Base-by-base conservation (phyloP, 2,329 filamentous ascomycete genomes). In the Fusarium equiseti region DNA sequence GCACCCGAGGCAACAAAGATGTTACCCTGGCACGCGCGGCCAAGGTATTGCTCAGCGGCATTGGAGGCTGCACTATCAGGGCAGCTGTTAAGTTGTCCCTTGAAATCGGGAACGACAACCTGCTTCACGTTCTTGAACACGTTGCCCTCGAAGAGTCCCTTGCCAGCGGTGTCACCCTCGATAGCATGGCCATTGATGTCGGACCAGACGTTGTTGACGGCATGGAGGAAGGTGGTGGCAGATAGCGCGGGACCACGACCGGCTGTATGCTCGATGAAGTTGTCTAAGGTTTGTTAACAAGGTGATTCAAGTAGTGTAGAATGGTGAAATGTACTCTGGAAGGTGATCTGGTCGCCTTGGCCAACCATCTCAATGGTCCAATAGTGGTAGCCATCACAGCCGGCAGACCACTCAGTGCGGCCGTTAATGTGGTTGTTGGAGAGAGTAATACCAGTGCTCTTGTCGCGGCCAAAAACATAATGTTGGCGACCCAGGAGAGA, bases 381-480 rank as follows among this genome's bases (percentile, higher is more conserved):
- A 77, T 86, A 86, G 71, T 84, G 83, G 46, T 85, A 77, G 26
- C 76, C 77, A 59, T 85, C 81, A 68, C 83, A 85, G 27, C 77
- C 78, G 12, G 82, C 78, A 1, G 82, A 84, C 72, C 80, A 83
- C 26, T 71, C 75, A 0, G 83, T 83, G 3, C 68, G 63, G 8
- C 84, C 83, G 56, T 85, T 79, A 63, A 85, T 81, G 40, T 82
- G 81, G 70, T 77, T 82, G 79, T 86, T 85, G 12, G 82, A 83
- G 51, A 86, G 78, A 3, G 84, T 84, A 1, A 84, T 78, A 51
- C 78, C 79, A 20, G 79, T 70, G 45, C 64, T 68, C 79, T 63
- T 54, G 4, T 59, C 58, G 1, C 48, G 57, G 3, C 70, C 70
- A 12, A 68, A 69, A 10, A 68, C 66, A 13, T 66, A 69, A 13